Percentiles rank a stretch among this genome's conserved stretches.
Conservation (phyloP, 1,284 basidiomycete genomes). For the Neotropicomus parvogracilis region DNA sequence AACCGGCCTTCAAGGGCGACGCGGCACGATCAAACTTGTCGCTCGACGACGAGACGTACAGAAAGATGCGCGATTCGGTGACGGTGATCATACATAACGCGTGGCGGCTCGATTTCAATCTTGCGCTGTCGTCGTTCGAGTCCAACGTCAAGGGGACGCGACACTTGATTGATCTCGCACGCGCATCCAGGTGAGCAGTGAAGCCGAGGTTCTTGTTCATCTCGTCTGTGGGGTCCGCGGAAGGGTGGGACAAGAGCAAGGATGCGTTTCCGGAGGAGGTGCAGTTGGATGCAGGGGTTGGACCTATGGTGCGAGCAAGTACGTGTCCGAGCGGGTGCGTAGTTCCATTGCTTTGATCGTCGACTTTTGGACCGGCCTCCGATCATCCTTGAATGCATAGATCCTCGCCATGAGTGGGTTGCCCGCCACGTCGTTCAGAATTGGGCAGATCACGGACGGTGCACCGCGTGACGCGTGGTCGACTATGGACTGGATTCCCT, state of each 20-base stretch:
- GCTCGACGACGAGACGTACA: conserved; percentile 21
- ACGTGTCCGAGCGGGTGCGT: conserved; percentile 26
- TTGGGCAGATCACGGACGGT: conserved; percentile 25
- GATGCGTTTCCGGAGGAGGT: conserved; percentile 24
- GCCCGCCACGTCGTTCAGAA: conserved; percentile 18
- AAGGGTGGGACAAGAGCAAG: conserved; percentile 20
- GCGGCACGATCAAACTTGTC: conserved; percentile 24
- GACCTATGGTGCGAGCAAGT: conserved; percentile 27
- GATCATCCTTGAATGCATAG: conserved; percentile 10
- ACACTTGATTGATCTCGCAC: conserved; percentile 35
- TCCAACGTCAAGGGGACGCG: conserved; percentile 28
- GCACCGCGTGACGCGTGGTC: conserved; percentile 24
- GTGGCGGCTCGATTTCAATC: conserved; percentile 38
- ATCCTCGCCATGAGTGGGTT: conserved; percentile 21
- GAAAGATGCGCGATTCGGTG: conserved; percentile 22
- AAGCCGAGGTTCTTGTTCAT: conserved; percentile 32
- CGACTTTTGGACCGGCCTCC: not conserved
- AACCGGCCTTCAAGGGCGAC: conserved; percentile 33
- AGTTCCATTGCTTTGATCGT: conserved; percentile 2
- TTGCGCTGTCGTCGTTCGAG: conserved; percentile 35
- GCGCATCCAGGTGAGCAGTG: conserved; percentile 20
- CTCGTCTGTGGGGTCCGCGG: conserved; percentile 25
- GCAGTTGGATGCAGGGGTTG: conserved; percentile 14
- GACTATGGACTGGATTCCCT: conserved; percentile 21
- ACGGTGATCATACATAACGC: conserved; percentile 33